phyloP scores from a whole-genome alignment of 2,329 filamentous ascomycete species.

The Lasiodiplodia theobromae region DNA sequence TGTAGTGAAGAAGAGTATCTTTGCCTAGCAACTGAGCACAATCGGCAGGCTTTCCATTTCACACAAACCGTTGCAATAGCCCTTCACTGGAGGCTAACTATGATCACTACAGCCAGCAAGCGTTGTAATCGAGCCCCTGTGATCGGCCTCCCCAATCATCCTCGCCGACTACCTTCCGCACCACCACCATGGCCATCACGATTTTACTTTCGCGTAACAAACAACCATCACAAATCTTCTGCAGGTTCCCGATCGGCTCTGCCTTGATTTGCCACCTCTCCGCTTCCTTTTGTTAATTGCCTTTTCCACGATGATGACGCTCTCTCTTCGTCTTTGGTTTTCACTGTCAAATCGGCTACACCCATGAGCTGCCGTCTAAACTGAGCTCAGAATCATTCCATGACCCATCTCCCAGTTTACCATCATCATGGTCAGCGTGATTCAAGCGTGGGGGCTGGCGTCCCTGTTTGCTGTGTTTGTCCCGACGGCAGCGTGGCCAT shows the following conservation, averaged over 20 bases:
- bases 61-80: not conserved
- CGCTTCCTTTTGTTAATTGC: not conserved
- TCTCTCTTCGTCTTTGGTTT: not conserved
- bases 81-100: not conserved
- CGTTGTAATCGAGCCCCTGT: conserved; percentile 8
- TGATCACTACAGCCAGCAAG: not conserved
- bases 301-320: not conserved
- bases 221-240: conserved; percentile 5
- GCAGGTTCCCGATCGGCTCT: conserved; percentile 6
- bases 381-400: not conserved
- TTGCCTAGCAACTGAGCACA: not conserved
- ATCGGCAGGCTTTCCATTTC: not conserved
- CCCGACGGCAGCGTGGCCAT: not conserved
- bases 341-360: not conserved
- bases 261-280: conserved; percentile 7
- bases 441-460: not conserved
- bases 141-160: conserved; percentile 18
- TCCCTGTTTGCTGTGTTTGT: not conserved
- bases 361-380: not conserved
- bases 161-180: conserved; percentile 13
- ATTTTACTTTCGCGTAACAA: not conserved
- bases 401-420: not conserved
- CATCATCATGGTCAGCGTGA: not conserved
- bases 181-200: conserved; percentile 15
- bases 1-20: not conserved